Conservation (phyloP, 2,329 filamentous ascomycete species). For the Xylaria polymorpha region DNA sequence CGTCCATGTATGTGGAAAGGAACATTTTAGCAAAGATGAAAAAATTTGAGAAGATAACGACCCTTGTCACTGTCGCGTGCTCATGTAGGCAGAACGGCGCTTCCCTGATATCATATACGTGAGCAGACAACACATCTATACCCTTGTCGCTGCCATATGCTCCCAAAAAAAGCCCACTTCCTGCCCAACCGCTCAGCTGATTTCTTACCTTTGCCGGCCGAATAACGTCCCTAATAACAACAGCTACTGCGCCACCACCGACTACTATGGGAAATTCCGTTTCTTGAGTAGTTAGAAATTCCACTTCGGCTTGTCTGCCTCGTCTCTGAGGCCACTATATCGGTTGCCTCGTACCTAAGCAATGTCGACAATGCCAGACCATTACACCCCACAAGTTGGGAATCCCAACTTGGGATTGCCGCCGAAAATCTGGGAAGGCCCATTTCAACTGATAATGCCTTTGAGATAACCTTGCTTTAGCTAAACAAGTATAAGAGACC, state of each 20-base stretch:
- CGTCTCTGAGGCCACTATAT: constrained; percentile 11
- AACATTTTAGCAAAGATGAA: constrained; percentile 4
- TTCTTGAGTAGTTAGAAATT: constrained; percentile 12
- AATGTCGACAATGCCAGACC: neutral
- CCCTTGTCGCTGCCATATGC: constrained; percentile 3
- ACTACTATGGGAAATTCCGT: constrained; percentile 16
- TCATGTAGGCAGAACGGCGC: neutral
- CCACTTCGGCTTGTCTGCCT: constrained; percentile 23
- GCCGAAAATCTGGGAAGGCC: neutral
- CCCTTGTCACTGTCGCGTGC: constrained; percentile 16
- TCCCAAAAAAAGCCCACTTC: neutral
- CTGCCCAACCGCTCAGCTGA: constrained; percentile 23
- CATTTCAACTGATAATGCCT: neutral
- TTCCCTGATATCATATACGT: constrained; percentile 10
- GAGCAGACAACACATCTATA: constrained; percentile 15
- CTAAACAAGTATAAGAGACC: constrained; percentile 14
- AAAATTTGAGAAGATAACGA: constrained; percentile 8
- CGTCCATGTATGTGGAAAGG: constrained; percentile 7
- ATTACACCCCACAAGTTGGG: neutral
- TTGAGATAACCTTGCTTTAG: neutral
- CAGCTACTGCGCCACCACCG: constrained; percentile 22
- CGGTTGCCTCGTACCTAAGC: neutral
- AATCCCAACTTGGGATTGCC: neutral
- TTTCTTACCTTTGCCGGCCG: constrained; percentile 5
- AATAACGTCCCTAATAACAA: neutral